phyloP scores from a whole-genome alignment of 2,329 filamentous ascomycete genomes.

The Microdochium bolleyi region DNA sequence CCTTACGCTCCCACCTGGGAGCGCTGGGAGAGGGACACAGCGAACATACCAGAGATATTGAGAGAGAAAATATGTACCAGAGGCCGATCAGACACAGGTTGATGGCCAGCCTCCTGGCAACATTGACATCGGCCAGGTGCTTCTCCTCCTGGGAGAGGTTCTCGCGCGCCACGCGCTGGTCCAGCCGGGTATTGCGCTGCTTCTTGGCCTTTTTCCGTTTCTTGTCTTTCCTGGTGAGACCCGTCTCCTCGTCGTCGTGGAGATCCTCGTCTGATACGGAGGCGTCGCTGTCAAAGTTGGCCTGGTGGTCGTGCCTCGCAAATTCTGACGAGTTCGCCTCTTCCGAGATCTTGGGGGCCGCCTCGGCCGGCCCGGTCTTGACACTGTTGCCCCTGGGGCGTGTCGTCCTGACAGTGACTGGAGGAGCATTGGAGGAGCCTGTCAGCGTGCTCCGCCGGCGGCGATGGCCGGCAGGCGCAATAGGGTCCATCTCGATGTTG shows the following conservation, averaged over 20 bases:
- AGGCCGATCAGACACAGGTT: constrained; percentile 77
- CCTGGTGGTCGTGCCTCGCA: background rate
- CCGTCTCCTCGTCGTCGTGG: constrained; percentile 84
- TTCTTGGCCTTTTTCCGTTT: constrained; percentile 59
- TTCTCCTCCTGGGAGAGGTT: constrained; percentile 63
- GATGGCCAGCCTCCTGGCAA: constrained; percentile 60
- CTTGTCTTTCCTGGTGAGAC: constrained; percentile 67
- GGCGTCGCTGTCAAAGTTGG: constrained; percentile 7
- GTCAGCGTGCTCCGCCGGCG: constrained; percentile 48
- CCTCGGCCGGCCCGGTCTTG: constrained; percentile 21
- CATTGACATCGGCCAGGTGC: constrained; percentile 65
- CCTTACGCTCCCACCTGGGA: constrained; percentile 2
- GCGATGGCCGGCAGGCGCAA: constrained; percentile 39
- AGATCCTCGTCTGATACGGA: constrained; percentile 63
- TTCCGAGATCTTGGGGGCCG: constrained; percentile 37
- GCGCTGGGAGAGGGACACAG: background rate
- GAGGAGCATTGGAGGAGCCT: constrained; percentile 22
- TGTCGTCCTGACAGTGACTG: constrained; percentile 10
- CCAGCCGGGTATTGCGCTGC: constrained; percentile 58
- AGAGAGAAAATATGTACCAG: constrained; percentile 89
- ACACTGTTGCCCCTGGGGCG: constrained; percentile 16
- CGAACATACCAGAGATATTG: constrained; percentile 73
- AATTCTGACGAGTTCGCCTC: constrained; percentile 19
- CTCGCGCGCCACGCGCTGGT: constrained; percentile 59
- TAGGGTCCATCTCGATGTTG: constrained; percentile 49